Evolutionary conservation across 805 yeast genomes (phyloP), one percentile per base, ranked within the genome.

Genomic region (Ogataea polymorpha): DNA sequence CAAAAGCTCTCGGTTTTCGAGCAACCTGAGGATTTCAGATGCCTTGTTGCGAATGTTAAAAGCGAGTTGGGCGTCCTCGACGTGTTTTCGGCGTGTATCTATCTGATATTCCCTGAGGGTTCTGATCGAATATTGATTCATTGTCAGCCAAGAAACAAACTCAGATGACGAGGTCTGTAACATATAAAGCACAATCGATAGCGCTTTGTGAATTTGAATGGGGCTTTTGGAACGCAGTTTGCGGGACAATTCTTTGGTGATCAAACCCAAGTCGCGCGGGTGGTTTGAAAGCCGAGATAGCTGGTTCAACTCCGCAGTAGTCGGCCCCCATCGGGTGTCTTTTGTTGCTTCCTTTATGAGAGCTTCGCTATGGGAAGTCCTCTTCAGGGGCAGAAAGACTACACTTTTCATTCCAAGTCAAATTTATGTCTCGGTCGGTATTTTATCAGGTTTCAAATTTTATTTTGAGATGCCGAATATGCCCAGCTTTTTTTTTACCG

Each of bases 121-220:
- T 2, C 53, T 39, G n/a, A 67, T 33, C 1, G 53, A 27, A 27
- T 55, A 71, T 44, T 56, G 60, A 51, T 71, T 72, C 28, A 69
- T 59, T 39, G 64, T 63, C 43, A 70, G 49, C 79, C 82, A 78
- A 5, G 58, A 46, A 10, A 72, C 62, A 54, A 77, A 78, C 13
- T 66, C 74, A 20, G 54, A 56, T 0, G 82, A 74, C 0, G 85
- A 85, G 27, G 76, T 72, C 42, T 77, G 72, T 14, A 78, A 47
- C 24, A 77, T 51, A 44, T 74, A 79, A 23, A 73, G 64, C 3
- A 77, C 62, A 11, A 80, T 69, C 0, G 84, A 75, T 13, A 79
- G 55, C 2, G 77, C 68, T 53, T 79, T 80, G 38, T 77, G 51
- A 0, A 76, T 52, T 23, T 63, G 68, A 8, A 68, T 49, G 50